phyloP scores from a whole-genome alignment of 2,329 filamentous ascomycete genomes.

The Neofusicoccum ribis region DNA sequence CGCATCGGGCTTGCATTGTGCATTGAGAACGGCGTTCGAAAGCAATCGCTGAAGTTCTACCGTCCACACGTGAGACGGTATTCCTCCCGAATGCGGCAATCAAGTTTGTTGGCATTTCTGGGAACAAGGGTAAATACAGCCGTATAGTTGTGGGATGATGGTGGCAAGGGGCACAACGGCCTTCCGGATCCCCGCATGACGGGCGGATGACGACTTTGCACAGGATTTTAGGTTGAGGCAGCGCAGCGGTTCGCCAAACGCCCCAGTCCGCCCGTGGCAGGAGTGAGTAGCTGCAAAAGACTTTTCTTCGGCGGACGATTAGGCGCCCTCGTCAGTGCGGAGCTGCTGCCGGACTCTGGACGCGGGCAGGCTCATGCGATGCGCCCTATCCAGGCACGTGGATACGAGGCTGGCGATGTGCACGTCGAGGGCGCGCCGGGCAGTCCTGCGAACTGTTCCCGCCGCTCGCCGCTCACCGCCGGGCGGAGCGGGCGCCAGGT shows the following conservation, averaged over 20 bases:
- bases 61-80: neutral
- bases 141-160: neutral
- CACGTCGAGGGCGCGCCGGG: neutral
- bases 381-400: neutral
- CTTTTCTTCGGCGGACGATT: neutral
- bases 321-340: neutral
- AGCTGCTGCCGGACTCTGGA: neutral
- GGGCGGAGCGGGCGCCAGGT: slow-evolving; percentile 1
- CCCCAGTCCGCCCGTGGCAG: neutral
- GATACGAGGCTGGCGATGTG: neutral
- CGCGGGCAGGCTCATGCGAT: slow-evolving; percentile 9
- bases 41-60: neutral
- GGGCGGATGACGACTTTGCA: neutral
- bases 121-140: neutral
- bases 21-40: no score
- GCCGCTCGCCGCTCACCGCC: neutral
- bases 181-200: slow-evolving; percentile 1
- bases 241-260: neutral
- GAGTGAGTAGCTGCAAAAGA: neutral
- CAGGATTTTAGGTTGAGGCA: slow-evolving; percentile 1
- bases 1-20: no score
- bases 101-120: neutral
- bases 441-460: neutral
- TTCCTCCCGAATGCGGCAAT: neutral
- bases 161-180: neutral